phyloP scores from a whole-genome alignment of 495 filamentous ascomycete genomes.

The Neurospora africana region DNA sequence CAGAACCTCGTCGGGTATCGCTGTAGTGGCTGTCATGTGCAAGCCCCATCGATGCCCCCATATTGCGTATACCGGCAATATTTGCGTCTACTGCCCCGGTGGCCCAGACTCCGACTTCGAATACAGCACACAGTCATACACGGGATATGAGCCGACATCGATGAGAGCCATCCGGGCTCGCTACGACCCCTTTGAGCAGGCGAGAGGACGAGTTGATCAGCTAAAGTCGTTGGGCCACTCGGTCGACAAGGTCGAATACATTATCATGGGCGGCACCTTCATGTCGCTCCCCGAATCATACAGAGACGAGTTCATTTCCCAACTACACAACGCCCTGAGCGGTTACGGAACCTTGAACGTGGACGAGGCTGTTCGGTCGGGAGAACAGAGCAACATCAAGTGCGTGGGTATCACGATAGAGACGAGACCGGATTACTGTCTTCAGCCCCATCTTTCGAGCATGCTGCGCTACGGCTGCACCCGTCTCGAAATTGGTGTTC shows the following conservation, averaged over 20 bases:
- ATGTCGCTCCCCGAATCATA: constrained; percentile 90
- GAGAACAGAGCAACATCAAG: constrained; percentile 89
- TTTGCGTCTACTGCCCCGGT: constrained; percentile 97
- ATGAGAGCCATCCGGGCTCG: constrained; percentile 97
- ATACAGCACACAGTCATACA: constrained; percentile 97
- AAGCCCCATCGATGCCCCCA: constrained; percentile 97
- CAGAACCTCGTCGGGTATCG: constrained; percentile 87
- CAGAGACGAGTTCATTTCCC: constrained; percentile 83
- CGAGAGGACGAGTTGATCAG: constrained; percentile 89
- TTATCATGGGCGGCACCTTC: constrained; percentile 99
- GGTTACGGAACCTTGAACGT: constrained; percentile 87
- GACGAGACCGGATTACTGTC: constrained; percentile 90
- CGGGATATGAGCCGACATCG: constrained; percentile 93
- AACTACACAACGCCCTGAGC: constrained; percentile 90
- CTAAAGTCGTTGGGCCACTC: constrained; percentile 90
- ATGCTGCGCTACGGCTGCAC: constrained; percentile 98
- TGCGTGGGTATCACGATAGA: constrained; percentile 99
- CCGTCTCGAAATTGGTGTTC: constrained; percentile 85
- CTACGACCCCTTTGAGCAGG: constrained; percentile 97
- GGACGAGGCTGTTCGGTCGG: constrained; percentile 85
- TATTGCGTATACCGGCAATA: constrained; percentile 95
- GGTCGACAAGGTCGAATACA: constrained; percentile 98
- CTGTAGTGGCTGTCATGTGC: constrained; percentile 99
- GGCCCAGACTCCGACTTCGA: constrained; percentile 97
- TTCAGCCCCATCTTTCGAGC: constrained; percentile 78